A percentile compares a stretch with the other conserved stretches of the same genome.
These are phyloP conservation scores for Melaleuca alternifolia DNA, from an alignment of 345 rosid genomes.

Conservation along the genomic window DNA sequence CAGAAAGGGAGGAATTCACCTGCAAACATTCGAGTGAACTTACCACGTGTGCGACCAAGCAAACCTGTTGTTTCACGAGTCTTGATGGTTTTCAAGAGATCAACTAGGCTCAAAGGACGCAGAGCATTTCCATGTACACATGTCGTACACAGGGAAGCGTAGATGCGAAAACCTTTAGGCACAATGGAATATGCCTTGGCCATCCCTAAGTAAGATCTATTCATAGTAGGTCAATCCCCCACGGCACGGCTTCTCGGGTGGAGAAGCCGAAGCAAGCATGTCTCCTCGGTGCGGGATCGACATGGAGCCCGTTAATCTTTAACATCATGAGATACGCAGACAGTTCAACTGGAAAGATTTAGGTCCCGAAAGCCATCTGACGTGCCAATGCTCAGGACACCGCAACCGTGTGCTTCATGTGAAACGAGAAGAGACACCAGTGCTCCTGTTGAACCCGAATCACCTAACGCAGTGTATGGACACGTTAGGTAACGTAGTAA, in stretches of 20 bases:
- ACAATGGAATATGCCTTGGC: too few relatives aligned
- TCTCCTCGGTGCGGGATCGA: not conserved
- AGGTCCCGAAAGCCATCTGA: not conserved
- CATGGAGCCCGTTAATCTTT: not conserved
- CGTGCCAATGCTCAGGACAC: not conserved
- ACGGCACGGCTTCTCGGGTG: too few relatives aligned
- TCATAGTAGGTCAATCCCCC: too few relatives aligned
- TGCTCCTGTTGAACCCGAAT: too few relatives aligned
- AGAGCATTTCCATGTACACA: too few relatives aligned
- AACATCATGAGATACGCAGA: fast-evolving
- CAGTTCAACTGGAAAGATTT: not conserved
- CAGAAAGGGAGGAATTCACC: not conserved
- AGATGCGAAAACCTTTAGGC: not conserved
- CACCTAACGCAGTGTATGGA: too few relatives aligned
- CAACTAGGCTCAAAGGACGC: not conserved
- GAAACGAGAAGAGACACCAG: not conserved
- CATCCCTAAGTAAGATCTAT: too few relatives aligned
- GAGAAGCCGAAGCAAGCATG: not conserved
- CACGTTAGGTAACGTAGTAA: too few relatives aligned
- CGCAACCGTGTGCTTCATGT: not conserved
- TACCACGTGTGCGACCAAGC: not conserved
- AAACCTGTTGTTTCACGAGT: not conserved
- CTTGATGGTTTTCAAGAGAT: not conserved
- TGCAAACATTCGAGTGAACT: not conserved
- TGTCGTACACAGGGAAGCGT: not conserved